Conservation (phyloP, 2,329 filamentous ascomycete species). For the Calonectria naviculata region DNA sequence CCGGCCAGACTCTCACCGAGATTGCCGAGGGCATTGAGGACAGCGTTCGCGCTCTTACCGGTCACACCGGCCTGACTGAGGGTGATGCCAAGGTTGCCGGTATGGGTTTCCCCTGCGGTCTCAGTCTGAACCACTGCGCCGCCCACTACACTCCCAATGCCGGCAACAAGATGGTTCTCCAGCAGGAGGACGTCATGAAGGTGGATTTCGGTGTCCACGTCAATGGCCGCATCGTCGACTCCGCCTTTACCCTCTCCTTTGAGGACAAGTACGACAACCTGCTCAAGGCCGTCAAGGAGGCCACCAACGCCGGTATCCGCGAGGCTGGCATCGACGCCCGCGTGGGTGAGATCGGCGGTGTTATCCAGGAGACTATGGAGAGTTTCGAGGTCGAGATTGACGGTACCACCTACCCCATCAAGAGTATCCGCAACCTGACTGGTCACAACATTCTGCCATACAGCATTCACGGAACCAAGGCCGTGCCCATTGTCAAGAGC, state of each 20-base stretch:
- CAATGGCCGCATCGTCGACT: slow-evolving; percentile 84
- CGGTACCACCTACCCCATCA: slow-evolving; percentile 82
- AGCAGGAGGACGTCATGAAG: slow-evolving; percentile 82
- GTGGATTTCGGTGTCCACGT: slow-evolving; percentile 87
- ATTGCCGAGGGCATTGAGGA: slow-evolving; percentile 92
- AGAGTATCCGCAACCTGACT: slow-evolving; percentile 87
- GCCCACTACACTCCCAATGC: slow-evolving; percentile 91
- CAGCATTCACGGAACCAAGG: slow-evolving; percentile 92
- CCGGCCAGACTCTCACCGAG: slow-evolving; percentile 82
- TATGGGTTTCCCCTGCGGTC: slow-evolving; percentile 87
- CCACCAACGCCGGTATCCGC: slow-evolving; percentile 83
- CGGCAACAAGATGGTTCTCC: slow-evolving; percentile 81
- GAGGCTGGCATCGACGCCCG: slow-evolving; percentile 94
- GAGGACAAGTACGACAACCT: slow-evolving; percentile 81
- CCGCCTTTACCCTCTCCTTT: slow-evolving; percentile 83
- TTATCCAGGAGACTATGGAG: slow-evolving; percentile 93
- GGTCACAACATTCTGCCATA: slow-evolving; percentile 92
- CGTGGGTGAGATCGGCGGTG: slow-evolving; percentile 84
- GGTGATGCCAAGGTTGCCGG: slow-evolving; percentile 83
- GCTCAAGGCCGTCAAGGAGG: slow-evolving; percentile 77
- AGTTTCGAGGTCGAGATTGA: slow-evolving; percentile 89
- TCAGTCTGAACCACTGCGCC: slow-evolving; percentile 86
- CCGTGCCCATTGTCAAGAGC: slow-evolving; percentile 92
- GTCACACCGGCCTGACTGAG: slow-evolving; percentile 80
- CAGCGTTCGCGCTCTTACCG: slow-evolving; percentile 80